Evolutionary conservation across 345 rosid species (phyloP).

Genomic region (Toxicodendron radicans): DNA sequence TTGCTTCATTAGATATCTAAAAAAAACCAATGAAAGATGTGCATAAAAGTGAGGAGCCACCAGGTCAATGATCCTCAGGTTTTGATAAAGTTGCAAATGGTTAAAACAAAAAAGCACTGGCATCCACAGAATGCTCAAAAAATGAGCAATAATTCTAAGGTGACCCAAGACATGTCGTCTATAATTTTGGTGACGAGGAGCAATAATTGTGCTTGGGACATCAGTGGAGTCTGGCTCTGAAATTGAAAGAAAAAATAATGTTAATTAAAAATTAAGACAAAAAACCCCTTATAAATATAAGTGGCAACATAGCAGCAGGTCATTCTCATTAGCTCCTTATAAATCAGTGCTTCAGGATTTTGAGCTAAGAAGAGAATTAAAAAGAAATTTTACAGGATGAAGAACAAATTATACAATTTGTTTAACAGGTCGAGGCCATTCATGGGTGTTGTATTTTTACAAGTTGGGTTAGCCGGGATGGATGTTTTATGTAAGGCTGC

Average conservation of each 20-base stretch:
- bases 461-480: conserved; percentile 88
- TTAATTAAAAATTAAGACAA: no score
- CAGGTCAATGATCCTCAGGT: not conserved
- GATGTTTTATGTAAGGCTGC: conserved; percentile 80
- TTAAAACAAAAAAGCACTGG: not conserved
- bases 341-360: not conserved
- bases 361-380: not conserved
- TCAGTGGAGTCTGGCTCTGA: conserved; percentile 14
- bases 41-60: conserved; percentile 15
- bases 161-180: not conserved
- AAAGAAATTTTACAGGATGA: conserved; percentile 17
- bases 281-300: not conserved
- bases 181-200: not conserved
- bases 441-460: conserved; percentile 64
- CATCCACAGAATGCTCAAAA: not conserved
- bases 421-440: conserved; percentile 57
- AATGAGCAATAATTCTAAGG: not conserved
- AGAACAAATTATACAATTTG: conserved; percentile 20
- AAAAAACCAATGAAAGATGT: not conserved
- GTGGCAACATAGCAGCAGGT: not conserved
- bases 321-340: not conserved
- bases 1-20: no score
- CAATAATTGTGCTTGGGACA: conserved; percentile 2
- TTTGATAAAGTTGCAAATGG: not conserved
- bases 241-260: not conserved